Evolutionary conservation across 2,329 filamentous ascomycete species (phyloP).

Genomic region (Phoma herbarum): DNA sequence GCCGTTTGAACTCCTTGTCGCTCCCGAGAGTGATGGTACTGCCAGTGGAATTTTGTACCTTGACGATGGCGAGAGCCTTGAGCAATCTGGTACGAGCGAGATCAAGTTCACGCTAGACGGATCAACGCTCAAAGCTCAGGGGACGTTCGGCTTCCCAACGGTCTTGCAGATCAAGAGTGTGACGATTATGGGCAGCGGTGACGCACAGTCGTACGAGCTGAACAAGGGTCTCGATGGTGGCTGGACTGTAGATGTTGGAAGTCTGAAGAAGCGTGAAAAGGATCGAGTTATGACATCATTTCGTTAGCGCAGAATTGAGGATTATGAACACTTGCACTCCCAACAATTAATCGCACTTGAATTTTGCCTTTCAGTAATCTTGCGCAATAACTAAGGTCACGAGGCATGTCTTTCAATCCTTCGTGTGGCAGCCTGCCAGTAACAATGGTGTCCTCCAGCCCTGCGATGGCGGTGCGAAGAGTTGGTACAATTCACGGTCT

Average conservation of each 20-base stretch:
- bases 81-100: constrained; percentile 64
- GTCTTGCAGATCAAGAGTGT: constrained; percentile 34
- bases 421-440: neutral
- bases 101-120: constrained; percentile 68
- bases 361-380: neutral
- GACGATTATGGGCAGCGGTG: constrained; percentile 33
- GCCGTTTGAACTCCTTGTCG: constrained; percentile 76
- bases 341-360: neutral
- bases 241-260: constrained; percentile 33
- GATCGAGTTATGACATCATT: constrained; percentile 12
- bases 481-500: constrained; percentile 3
- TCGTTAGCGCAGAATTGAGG: constrained; percentile 3
- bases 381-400: neutral
- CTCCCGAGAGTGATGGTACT: constrained; percentile 67
- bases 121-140: constrained; percentile 61
- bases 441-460: neutral
- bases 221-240: constrained; percentile 32
- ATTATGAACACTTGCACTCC: constrained; percentile 5
- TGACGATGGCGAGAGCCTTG: constrained; percentile 76
- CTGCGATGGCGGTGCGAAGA: neutral
- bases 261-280: constrained; percentile 12
- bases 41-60: constrained; percentile 76
- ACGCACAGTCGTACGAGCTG: constrained; percentile 33
- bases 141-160: constrained; percentile 62
- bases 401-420: neutral